Base-by-base conservation (phyloP, 2,329 filamentous ascomycete genomes). In the Pseudopyricularia cyperi region DNA sequence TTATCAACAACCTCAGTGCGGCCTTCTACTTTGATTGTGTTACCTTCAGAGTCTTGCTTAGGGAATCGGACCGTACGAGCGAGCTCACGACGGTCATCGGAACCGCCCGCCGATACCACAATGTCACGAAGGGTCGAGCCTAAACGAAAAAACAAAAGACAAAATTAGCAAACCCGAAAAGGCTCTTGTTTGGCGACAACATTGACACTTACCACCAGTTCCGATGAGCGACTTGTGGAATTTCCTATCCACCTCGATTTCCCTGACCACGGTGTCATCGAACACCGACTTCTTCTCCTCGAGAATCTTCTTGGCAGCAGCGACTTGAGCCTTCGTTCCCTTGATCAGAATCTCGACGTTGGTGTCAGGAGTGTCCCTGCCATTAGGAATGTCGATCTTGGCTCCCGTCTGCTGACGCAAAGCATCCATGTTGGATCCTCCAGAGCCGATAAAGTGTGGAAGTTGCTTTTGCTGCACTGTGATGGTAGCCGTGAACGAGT, bases 31-130 rank as follows among this genome's bases (percentile, higher is more conserved):
- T 85, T 90, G 68, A 98, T 95, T 26, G 77, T 79, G 62, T 85
- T 88, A 46, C 87, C 89, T 55, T 86, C 83, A 51, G 84, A 80
- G 53, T 95, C 90, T 57, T 87, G 83, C 65, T 90, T 89, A 53
- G 93, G 93, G 74, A 98, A 97, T 66, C 91, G 89, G 55, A 98
- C 89, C 61, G 91, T 89, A 56, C 91, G 87, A 50, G 89, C 87
- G 60, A 93, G 80, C 56, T 87, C 84, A 39, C 87, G 83, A 56
- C 85, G 80, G 63, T 95, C 90, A 59, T 89, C 86, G 35, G 90
- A 89, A 9, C 93, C 94, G 56, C 93, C 94, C 47, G 93, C 90
- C 60, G 87, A 80, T 52, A 86, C 75, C 52, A 98, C 87, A 55
- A 98, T 89, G 55, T 87, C 83, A 55, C 87, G 87, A 54, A 98